These are phyloP conservation scores for Chlorella sp. DNA, from an alignment of 139 green algal species.

Conservation along the genomic window DNA sequence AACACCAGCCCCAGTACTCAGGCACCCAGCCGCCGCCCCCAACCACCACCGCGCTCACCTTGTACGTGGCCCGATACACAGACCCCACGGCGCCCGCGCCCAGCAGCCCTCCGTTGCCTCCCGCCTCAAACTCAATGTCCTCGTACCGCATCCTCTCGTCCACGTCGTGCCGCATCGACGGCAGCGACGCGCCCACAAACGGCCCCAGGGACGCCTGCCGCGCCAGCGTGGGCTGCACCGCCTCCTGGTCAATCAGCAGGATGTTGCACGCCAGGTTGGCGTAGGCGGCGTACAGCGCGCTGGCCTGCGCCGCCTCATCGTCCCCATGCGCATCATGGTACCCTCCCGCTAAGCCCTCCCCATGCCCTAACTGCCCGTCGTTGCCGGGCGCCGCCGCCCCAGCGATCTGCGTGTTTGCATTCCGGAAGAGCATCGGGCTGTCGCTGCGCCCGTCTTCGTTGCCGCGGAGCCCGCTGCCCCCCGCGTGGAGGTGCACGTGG, in stretches of 20 bases:
- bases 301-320: background rate
- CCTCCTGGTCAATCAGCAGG: background rate
- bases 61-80: slow-evolving; percentile 50
- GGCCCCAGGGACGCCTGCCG: background rate
- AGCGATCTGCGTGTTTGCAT: no score
- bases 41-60: slow-evolving; percentile 4
- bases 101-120: slow-evolving; percentile 17
- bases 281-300: slow-evolving; percentile 2
- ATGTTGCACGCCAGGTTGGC: slow-evolving; percentile 5
- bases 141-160: slow-evolving; percentile 10
- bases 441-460: no score
- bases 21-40: no score
- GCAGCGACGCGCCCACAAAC: background rate
- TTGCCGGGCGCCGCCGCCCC: no score
- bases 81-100: slow-evolving; percentile 63
- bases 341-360: no score
- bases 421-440: no score
- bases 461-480: no score
- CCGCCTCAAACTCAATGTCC: slow-evolving; percentile 15
- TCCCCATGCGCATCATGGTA: no score
- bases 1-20: background rate
- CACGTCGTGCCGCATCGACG: slow-evolving; percentile 8
- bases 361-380: no score
- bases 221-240: background rate
- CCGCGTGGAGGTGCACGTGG: no score